phyloP scores from a whole-genome alignment of 306 rosid genomes.

The Parietaria judaica region DNA sequence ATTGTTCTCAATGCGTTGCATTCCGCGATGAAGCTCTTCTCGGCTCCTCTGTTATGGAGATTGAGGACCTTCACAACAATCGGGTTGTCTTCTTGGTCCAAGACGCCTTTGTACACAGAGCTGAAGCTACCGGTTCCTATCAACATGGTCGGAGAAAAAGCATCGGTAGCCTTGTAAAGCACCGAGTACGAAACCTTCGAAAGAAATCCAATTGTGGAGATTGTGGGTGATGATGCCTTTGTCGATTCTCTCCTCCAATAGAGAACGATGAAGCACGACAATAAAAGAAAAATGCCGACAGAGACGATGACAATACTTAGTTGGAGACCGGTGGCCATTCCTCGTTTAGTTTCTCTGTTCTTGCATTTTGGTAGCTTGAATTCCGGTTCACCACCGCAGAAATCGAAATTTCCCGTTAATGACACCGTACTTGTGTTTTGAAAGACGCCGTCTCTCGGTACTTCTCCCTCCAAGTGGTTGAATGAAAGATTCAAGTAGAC shows the following conservation, averaged over 20 bases:
- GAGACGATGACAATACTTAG: neutral
- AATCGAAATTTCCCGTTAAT: conserved; percentile 9
- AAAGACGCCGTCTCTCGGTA: conserved; percentile 31
- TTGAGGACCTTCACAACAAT: conserved; percentile 38
- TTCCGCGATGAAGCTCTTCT: conserved; percentile 31
- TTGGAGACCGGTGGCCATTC: neutral
- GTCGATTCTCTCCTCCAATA: neutral
- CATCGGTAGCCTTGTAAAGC: conserved; percentile 9
- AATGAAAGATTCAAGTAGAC: conserved; percentile 30
- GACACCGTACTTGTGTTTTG: conserved; percentile 12
- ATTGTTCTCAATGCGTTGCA: conserved; percentile 28
- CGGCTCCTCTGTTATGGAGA: conserved; percentile 36
- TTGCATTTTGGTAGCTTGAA: neutral
- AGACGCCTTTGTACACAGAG: conserved; percentile 32
- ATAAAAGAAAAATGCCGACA: neutral
- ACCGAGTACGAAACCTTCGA: conserved; percentile 3
- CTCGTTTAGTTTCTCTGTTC: no score
- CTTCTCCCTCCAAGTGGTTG: conserved; percentile 35
- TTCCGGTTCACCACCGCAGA: conserved; percentile 13
- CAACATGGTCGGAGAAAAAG: conserved; percentile 16
- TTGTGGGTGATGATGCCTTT: neutral
- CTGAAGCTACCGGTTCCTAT: conserved; percentile 35
- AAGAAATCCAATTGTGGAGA: neutral
- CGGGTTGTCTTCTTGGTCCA: conserved; percentile 3
- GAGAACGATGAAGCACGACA: neutral